Percentiles rank a stretch among this genome's conserved stretches.
phyloP scores from a whole-genome alignment of 208 protist genomes.

The Endotrypanum monterogeii region DNA sequence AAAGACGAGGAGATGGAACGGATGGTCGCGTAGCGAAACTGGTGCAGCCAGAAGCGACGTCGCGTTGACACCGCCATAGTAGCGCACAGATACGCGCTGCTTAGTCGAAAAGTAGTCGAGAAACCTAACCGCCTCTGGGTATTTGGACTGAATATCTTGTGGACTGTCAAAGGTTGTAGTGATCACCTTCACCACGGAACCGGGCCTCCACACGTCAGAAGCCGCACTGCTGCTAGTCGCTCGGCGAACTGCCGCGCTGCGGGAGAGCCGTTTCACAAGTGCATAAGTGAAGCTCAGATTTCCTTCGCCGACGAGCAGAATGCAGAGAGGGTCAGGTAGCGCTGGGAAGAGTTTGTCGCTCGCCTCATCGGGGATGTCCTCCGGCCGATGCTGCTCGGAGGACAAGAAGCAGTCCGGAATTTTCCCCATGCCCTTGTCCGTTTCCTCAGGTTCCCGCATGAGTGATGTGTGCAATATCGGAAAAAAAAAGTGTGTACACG shows the following conservation, averaged over 20 bases:
- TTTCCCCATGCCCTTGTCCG: background rate
- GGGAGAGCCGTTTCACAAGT: constrained; percentile 46
- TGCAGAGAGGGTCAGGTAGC: constrained; percentile 20
- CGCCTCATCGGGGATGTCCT: background rate
- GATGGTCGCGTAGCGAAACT: background rate
- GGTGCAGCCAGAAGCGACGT: constrained; percentile 27
- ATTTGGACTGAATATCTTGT: constrained; percentile 35
- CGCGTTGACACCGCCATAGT: constrained; percentile 46
- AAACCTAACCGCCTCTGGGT: constrained; percentile 51
- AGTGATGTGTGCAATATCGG: too few species aligned
- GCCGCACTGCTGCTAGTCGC: background rate
- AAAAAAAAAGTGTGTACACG: too few species aligned
- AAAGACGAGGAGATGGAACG: constrained; percentile 43
- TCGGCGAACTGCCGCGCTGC: constrained; percentile 16
- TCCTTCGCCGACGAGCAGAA: constrained; percentile 62
- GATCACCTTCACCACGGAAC: constrained; percentile 21
- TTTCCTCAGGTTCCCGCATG: background rate
- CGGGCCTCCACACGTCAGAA: background rate
- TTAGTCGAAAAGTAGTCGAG: constrained; percentile 49
- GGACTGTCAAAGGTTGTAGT: constrained; percentile 50
- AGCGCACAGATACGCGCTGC: constrained; percentile 38
- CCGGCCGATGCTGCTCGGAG: background rate
- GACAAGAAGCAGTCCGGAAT: background rate
- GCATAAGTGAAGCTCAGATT: constrained; percentile 61
- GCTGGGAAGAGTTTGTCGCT: background rate